A percentile compares a stretch with the other conserved stretches of the same genome.
Conservation (phyloP, 1,139 yeast species). For the Blastobotrys apis region DNA sequence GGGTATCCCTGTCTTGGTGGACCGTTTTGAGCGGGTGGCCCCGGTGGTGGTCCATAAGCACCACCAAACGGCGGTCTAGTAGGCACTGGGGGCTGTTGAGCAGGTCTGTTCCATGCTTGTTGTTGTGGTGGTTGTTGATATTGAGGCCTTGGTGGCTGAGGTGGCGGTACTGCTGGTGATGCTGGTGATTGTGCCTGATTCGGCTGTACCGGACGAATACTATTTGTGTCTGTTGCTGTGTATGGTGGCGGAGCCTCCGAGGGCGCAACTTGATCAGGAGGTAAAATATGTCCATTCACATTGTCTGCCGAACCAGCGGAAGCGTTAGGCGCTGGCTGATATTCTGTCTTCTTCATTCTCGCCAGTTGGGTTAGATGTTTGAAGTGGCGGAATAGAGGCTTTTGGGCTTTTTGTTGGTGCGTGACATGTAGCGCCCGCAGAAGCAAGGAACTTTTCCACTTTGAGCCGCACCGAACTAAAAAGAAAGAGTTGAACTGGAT, state of each 20-base stretch:
- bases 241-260: conserved; percentile 30
- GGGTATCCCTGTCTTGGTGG: background rate
- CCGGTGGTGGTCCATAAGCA: conserved; percentile 1
- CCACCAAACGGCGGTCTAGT: background rate
- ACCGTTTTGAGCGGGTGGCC: background rate
- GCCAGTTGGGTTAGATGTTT: background rate
- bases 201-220: background rate
- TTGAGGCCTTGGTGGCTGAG: conserved; percentile 11
- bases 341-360: background rate
- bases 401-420: background rate
- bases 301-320: too few species aligned
- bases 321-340: background rate
- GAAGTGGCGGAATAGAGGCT: background rate
- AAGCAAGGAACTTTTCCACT: background rate
- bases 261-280: conserved; percentile 22
- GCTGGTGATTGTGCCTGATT: background rate
- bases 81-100: background rate
- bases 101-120: background rate
- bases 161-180: conserved; percentile 17
- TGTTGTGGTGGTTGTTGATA: background rate
- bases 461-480: background rate
- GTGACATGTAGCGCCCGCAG: too few species aligned
- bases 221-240: conserved; percentile 16
- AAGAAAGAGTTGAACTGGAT: background rate
- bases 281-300: conserved; percentile 12